These are phyloP conservation scores for Talaromyces verruculosus DNA, from an alignment of 2,329 filamentous ascomycete genomes.

Conservation along the genomic window DNA sequence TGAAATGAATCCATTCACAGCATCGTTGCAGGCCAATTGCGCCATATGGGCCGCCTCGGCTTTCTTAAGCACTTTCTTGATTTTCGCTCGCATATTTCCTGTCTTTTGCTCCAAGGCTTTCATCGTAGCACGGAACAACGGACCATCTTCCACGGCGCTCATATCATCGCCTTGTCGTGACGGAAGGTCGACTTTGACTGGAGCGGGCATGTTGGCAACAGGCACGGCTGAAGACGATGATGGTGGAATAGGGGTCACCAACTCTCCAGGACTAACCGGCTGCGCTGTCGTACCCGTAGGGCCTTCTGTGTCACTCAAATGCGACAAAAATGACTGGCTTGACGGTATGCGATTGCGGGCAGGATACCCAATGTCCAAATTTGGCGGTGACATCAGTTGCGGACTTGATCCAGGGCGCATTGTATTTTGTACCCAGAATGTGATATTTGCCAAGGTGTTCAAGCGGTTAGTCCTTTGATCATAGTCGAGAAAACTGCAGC, in stretches of 20 bases:
- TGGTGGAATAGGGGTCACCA: slow-evolving; percentile 27
- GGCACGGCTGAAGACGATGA: slow-evolving; percentile 24
- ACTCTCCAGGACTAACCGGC: slow-evolving; percentile 35
- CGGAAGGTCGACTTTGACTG: slow-evolving; percentile 81
- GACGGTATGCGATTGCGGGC: slow-evolving; percentile 83
- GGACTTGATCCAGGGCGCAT: slow-evolving; percentile 48
- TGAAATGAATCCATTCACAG: slow-evolving; percentile 78
- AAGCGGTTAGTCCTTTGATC: slow-evolving; percentile 88
- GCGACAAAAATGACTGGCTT: slow-evolving; percentile 79
- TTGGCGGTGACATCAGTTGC: slow-evolving; percentile 63
- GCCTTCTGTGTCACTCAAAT: slow-evolving; percentile 69
- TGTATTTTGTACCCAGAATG: slow-evolving; percentile 86
- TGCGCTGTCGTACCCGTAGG: slow-evolving; percentile 36
- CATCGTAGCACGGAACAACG: slow-evolving; percentile 93
- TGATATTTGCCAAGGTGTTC: slow-evolving; percentile 85
- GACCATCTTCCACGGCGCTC: slow-evolving; percentile 83
- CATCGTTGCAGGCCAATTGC: slow-evolving; percentile 81
- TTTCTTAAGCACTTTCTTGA: slow-evolving; percentile 93
- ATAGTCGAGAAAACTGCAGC: slow-evolving; percentile 97
- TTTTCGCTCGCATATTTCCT: slow-evolving; percentile 85
- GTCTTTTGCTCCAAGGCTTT: slow-evolving; percentile 96
- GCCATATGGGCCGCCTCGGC: slow-evolving; percentile 84
- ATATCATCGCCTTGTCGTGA: slow-evolving; percentile 84
- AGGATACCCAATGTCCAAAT: slow-evolving; percentile 65
- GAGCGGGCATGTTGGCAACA: slow-evolving; percentile 31